Evolutionary conservation across 371 early-diverging fungal species (phyloP).

Genomic region (Hamiltosporidium magnivora): DNA sequence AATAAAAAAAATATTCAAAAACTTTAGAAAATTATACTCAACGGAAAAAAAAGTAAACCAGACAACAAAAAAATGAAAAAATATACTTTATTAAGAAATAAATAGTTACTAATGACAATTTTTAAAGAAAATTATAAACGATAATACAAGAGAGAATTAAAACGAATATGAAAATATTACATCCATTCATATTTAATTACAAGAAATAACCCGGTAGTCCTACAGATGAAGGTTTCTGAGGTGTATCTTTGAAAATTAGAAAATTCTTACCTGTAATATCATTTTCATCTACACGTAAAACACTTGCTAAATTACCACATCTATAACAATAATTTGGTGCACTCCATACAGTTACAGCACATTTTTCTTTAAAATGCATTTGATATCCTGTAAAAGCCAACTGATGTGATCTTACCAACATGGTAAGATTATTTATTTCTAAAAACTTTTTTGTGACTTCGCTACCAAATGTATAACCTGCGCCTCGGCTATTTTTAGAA

Average conservation of each 20-base stretch:
- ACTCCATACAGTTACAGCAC: constrained; percentile 54
- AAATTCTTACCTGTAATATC: background rate
- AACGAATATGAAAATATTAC: no score
- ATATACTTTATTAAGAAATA: no score
- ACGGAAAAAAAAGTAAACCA: no score
- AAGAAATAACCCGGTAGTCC: no score
- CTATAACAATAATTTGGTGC: constrained; percentile 57
- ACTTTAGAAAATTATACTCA: no score
- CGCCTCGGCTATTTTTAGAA: constrained; percentile 92
- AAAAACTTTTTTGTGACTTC: constrained; percentile 80
- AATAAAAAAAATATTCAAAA: no score
- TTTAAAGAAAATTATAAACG: no score
- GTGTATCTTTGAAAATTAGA: background rate
- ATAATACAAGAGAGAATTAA: no score
- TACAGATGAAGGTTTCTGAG: background rate
- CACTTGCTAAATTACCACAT: constrained; percentile 37
- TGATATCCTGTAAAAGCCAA: constrained; percentile 95
- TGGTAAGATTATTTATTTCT: constrained; percentile 81
- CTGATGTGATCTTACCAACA: constrained; percentile 96
- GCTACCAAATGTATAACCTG: constrained; percentile 90
- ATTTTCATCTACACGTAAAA: background rate
- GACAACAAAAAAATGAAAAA: no score
- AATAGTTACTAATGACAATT: no score
- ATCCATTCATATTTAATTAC: no score
- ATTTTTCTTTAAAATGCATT: constrained; percentile 45